Evolutionary conservation across 1,284 basidiomycete genomes (phyloP).

Genomic region (Fomitopsis betulina): DNA sequence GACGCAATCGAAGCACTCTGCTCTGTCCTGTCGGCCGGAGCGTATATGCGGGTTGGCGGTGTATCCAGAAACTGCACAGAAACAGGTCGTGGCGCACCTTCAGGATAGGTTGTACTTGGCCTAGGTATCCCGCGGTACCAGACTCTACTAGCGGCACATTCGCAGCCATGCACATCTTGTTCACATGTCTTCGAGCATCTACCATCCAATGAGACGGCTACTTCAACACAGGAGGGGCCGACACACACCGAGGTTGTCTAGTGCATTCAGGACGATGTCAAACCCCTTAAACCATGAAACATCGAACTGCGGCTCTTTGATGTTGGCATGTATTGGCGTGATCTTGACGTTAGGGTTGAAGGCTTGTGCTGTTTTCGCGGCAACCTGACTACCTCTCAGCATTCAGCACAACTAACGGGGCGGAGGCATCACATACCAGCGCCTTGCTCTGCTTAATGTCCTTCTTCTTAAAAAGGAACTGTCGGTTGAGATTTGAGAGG

Average conservation of each 20-base stretch:
- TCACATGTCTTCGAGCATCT: slow-evolving; percentile 92
- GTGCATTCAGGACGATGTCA: slow-evolving; percentile 91
- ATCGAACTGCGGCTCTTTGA: slow-evolving; percentile 92
- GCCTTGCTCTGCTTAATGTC: slow-evolving; percentile 98
- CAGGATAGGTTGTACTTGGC: slow-evolving; percentile 75
- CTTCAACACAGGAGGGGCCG: not conserved
- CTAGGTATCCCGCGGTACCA: slow-evolving; percentile 94
- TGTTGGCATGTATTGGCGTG: slow-evolving; percentile 89
- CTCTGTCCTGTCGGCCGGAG: slow-evolving; percentile 51
- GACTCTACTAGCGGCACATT: slow-evolving; percentile 92
- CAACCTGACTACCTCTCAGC: slow-evolving; percentile 50
- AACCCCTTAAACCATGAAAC: slow-evolving; percentile 88
- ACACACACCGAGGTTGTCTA: slow-evolving; percentile 86
- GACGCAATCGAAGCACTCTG: slow-evolving; percentile 92
- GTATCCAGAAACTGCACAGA: not conserved
- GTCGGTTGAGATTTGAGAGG: slow-evolving; percentile 95
- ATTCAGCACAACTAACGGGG: not conserved
- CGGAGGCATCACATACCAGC: slow-evolving; percentile 42
- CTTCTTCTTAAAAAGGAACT: slow-evolving; percentile 97
- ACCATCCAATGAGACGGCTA: not conserved
- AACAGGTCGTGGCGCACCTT: slow-evolving; percentile 41
- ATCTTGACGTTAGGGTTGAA: slow-evolving; percentile 94
- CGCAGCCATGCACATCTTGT: slow-evolving; percentile 95
- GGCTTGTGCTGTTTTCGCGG: slow-evolving; percentile 80
- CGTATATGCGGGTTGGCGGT: not conserved